Evolutionary conservation across 2,329 filamentous ascomycete genomes (phyloP), one percentile per base, ranked within the genome.

Genomic region (Phyllosticta citriasiana): DNA sequence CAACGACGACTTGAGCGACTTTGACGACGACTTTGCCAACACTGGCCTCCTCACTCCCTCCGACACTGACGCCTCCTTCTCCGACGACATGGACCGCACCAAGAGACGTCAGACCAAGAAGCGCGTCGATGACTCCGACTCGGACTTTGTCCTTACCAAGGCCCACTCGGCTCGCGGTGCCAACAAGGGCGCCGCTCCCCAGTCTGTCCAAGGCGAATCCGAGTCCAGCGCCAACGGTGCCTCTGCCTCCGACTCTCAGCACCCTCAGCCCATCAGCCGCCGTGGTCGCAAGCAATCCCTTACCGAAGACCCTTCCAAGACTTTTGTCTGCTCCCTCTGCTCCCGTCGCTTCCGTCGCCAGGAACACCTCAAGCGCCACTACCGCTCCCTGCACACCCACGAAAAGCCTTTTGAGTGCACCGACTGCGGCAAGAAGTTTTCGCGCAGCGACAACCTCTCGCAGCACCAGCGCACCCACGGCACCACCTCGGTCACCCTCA

Each of bases 381-480:
- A 96, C 82, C 88, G 94, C 68, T 97, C 94, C 62, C 90, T 99
- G 55, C 94, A 99, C 82, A 99, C 94, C 1, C 88, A 96, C 72
- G 94, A 97, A 74, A 99, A 97, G 86, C 94, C 94, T 4, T 99
- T 97, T 70, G 91, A 96, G 79, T 99, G 94, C 82, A 84, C 86
- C 66, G 93, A 99, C 79, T 99, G 94, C 71, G 93, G 94, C 69
- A 99, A 99, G 88, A 97, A 96, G 81, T 99, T 97, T 79, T 97
- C 93, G 22, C 88, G 94, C 69, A 96, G 90, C 68, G 94, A 99
- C 78, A 99, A 99, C 80, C 84, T 99, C 16, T 89, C 91, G 25
- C 94, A 99, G 78, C 94, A 99, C 74, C 88, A 94, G 65, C 86
- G 94, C 65, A 99, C 94, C 4, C 94, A 99, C 71, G 91, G 91